Evolutionary conservation across 2,329 filamentous ascomycete genomes (phyloP), one percentile per base, ranked within the genome.

Genomic region (Diaporthe vexans): DNA sequence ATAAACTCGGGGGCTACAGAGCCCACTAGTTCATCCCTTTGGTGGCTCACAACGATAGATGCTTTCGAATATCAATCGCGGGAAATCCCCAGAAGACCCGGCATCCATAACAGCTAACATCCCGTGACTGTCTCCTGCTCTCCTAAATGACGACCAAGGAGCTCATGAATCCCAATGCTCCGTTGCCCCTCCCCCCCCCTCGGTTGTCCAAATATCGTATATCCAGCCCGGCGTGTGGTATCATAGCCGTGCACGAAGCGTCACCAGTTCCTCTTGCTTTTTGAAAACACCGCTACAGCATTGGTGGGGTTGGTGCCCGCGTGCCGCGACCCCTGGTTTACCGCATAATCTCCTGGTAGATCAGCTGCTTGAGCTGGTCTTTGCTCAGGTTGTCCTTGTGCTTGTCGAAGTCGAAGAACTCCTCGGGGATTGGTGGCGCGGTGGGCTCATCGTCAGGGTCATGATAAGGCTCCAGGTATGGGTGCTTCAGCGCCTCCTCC

Each of bases 381-480:
- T 99, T 99, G 88, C 94, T 98, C 81, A 99, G 86, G 81, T 93
- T 97, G 84, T 99, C 97, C 91, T 99, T 99, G 89, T 98, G 97
- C 90, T 98, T 98, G 86, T 99, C 97, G 84, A 99, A 99, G 85
- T 99, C 97, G 83, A 99, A 99, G 89, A 99, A 99, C 84, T 98
- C 96, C 84, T 98, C 96, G 29, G 97, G 97, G 81, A 99, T 99
- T 29, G 97, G 95, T 57, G 95, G 94, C 24, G 97, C 97, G 17
- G 95, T 98, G 67, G 97, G 97, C 89, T 99, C 97, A 82, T 99
- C 97, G 82, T 98, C 97, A 9, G 97, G 97, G 83, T 99, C 97
- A 84, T 99, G 97, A 85, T 99, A 99, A 8, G 97, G 97, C 88
- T 99, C 97, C 46, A 99, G 91, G 85, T 99, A 99, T 7, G 97